These are phyloP conservation scores for Streptanthus diversifolius DNA, from an alignment of 345 rosid genomes.

Conservation along the genomic window DNA sequence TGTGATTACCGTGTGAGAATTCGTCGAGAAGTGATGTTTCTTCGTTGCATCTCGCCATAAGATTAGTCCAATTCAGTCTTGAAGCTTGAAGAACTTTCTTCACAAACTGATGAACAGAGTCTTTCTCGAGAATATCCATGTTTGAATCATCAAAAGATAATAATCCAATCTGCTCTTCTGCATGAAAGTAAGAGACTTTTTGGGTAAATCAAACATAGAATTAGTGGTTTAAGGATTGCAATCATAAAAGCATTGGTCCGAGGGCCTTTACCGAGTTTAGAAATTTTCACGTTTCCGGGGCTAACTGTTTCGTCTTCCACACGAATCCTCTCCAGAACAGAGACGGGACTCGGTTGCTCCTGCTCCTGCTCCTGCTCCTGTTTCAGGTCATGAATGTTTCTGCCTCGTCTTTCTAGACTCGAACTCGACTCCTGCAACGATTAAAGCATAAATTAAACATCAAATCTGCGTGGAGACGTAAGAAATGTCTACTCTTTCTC, in stretches of 20 bases:
- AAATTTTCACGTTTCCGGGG: conserved; percentile 16
- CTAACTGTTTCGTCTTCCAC: conserved; percentile 38
- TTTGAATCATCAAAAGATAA: conserved; percentile 22
- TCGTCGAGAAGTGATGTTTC: conserved; percentile 43
- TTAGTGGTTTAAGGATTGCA: background rate
- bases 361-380: conserved; percentile 41
- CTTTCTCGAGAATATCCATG: conserved; percentile 17
- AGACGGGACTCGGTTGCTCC: conserved; percentile 63
- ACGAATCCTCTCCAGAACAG: conserved; percentile 50
- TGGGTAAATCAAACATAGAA: background rate
- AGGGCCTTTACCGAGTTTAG: conserved; percentile 38
- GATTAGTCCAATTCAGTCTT: conserved; percentile 52
- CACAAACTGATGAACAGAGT: conserved; percentile 39
- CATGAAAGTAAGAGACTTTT: conserved; percentile 1
- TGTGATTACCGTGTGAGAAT: conserved; percentile 30
- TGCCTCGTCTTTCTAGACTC: conserved; percentile 32
- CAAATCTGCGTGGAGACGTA: background rate
- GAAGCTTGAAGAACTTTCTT: conserved; percentile 44
- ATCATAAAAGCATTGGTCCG: background rate
- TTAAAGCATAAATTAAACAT: background rate
- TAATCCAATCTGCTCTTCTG: conserved; percentile 34
- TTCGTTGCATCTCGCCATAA: conserved; percentile 41
- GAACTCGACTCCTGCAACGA: conserved; percentile 41
- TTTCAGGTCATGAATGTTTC: conserved; percentile 18
- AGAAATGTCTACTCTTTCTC: background rate